These are phyloP conservation scores for Fraxinus platypoda DNA, from an alignment of 305 asterid species.

Conservation along the genomic window DNA sequence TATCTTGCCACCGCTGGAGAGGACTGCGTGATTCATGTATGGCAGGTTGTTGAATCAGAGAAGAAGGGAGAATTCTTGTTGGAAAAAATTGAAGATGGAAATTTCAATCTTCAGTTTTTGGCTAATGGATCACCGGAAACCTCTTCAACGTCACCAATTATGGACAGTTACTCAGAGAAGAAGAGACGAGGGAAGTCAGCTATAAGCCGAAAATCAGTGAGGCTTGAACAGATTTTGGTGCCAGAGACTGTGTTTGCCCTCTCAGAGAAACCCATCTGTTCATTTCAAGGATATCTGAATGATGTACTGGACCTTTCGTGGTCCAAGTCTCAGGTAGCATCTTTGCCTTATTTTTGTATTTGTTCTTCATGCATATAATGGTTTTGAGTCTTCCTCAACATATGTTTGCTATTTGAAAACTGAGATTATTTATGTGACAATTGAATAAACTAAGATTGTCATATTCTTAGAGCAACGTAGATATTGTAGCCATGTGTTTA, in stretches of 20 bases:
- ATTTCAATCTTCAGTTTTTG: constrained; percentile 61
- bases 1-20: constrained; percentile 98
- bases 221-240: constrained; percentile 75
- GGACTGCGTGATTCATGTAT: constrained; percentile 90
- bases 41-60: constrained; percentile 87
- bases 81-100: constrained; percentile 83
- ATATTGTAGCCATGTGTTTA: too few species aligned
- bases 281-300: constrained; percentile 79
- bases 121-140: constrained; percentile 90
- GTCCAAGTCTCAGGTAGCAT: constrained; percentile 91
- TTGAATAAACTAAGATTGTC: too few species aligned
- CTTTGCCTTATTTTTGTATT: not conserved
- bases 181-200: constrained; percentile 89
- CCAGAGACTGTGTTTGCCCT: constrained; percentile 85
- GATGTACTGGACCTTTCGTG: constrained; percentile 96
- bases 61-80: constrained; percentile 75
- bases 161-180: constrained; percentile 68
- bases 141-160: constrained; percentile 58
- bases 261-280: constrained; percentile 74
- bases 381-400: too few species aligned
- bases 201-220: constrained; percentile 73
- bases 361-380: too few species aligned
- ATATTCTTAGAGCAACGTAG: too few species aligned
- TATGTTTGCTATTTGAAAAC: too few species aligned
- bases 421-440: too few species aligned